phyloP scores from a whole-genome alignment of 176 grass and related monocot species.

The Aegilops sharonensis region DNA sequence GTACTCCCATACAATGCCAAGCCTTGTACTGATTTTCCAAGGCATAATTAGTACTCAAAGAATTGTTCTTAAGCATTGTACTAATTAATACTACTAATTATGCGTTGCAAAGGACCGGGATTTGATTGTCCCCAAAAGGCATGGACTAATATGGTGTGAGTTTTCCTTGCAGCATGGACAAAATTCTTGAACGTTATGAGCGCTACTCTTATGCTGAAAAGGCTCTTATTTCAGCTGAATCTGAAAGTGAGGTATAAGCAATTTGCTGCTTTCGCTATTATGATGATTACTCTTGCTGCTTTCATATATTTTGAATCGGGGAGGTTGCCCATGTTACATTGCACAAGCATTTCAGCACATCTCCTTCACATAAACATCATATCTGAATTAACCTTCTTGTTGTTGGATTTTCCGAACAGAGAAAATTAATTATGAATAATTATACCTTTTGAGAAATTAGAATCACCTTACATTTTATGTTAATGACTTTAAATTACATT shows the following conservation, averaged over 20 bases:
- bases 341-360: neutral
- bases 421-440: neutral
- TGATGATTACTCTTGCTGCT: neutral
- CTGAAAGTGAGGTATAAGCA: slow-evolving; percentile 58
- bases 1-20: too few species aligned
- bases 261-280: neutral
- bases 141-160: neutral
- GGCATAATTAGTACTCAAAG: too few species aligned
- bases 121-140: neutral
- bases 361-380: neutral
- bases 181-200: slow-evolving; percentile 77
- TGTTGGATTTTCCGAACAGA: slow-evolving; percentile 2
- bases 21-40: too few species aligned
- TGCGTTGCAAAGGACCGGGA: neutral
- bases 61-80: too few species aligned
- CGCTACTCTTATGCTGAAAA: slow-evolving; percentile 75
- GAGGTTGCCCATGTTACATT: neutral
- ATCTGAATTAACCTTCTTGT: neutral
- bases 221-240: slow-evolving; percentile 54
- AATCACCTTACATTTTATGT: slow-evolving; percentile 18
- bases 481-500: neutral
- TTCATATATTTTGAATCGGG: neutral
- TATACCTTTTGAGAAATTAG: neutral
- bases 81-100: neutral
- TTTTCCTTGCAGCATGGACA: slow-evolving; percentile 55